phyloP scores from a whole-genome alignment of 345 rosid genomes.

The Tarenaya hassleriana region DNA sequence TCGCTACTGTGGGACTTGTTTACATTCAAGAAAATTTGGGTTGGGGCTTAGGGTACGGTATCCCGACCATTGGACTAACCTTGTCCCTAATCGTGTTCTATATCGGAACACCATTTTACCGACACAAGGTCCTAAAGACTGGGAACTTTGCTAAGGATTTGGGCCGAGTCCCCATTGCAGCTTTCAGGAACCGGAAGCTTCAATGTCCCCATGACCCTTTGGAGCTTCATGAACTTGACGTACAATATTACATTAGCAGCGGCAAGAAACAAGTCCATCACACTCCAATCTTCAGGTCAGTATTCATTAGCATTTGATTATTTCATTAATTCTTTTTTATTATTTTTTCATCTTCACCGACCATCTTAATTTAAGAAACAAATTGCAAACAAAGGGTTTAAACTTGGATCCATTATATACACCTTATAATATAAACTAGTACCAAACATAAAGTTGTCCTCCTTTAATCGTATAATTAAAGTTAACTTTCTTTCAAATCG shows the following conservation, averaged over 20 bases:
- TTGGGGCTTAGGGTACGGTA: conserved; percentile 86
- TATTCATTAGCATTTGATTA: neutral
- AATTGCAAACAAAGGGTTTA: no score
- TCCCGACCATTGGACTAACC: conserved; percentile 66
- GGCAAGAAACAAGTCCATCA: conserved; percentile 63
- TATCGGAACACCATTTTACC: conserved; percentile 70
- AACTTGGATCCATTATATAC: no score
- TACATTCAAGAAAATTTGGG: conserved; percentile 87
- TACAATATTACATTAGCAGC: conserved; percentile 43
- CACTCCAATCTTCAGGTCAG: conserved; percentile 59
- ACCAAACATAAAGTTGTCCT: no score
- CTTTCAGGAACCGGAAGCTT: conserved; percentile 55
- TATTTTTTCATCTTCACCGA: no score
- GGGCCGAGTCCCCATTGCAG: conserved; percentile 44
- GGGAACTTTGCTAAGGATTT: conserved; percentile 59
- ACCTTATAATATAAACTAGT: no score
- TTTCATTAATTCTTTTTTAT: no score
- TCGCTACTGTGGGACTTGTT: conserved; percentile 74
- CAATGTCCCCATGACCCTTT: conserved; percentile 40
- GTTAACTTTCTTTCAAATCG: neutral
- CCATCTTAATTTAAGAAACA: no score
- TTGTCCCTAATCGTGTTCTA: conserved; percentile 65
- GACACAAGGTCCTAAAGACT: conserved; percentile 58
- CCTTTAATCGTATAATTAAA: no score
- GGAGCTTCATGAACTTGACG: conserved; percentile 57